These are phyloP conservation scores for Mortierella antarctica DNA, from an alignment of 192 early-diverging fungal species.

Conservation along the genomic window DNA sequence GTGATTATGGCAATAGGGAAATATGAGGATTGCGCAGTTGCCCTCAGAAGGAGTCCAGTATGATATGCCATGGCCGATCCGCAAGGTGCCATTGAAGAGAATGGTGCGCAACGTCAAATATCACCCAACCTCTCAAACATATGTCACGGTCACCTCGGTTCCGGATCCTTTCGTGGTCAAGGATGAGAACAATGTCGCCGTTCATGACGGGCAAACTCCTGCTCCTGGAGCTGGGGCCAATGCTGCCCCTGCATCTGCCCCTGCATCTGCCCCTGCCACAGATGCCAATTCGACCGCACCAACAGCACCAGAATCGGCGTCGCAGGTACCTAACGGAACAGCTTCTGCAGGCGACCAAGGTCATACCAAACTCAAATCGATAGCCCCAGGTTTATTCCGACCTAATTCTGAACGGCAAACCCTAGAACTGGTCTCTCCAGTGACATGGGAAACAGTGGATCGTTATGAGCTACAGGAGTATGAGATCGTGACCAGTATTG, in stretches of 20 bases:
- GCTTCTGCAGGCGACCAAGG: slow-evolving; percentile 30
- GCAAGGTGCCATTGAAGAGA: slow-evolving; percentile 74
- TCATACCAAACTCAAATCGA: slow-evolving; percentile 11
- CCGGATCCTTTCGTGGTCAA: slow-evolving; percentile 73
- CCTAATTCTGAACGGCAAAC: slow-evolving; percentile 73
- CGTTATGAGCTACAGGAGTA: slow-evolving; percentile 76
- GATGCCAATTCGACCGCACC: not conserved
- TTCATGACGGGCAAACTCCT: slow-evolving; percentile 35
- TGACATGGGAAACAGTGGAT: slow-evolving; percentile 96
- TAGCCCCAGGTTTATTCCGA: slow-evolving; percentile 56
- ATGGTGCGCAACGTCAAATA: slow-evolving; percentile 82
- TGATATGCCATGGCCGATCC: slow-evolving; percentile 80
- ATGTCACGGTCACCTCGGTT: slow-evolving; percentile 79
- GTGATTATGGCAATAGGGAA: slow-evolving; percentile 54
- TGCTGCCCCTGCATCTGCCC: not conserved
- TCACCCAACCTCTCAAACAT: slow-evolving; percentile 86
- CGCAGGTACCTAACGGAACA: slow-evolving; percentile 10
- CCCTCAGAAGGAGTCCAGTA: slow-evolving; percentile 73
- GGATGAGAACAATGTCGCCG: slow-evolving; percentile 72
- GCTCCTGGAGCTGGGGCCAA: not conserved
- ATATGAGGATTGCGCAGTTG: slow-evolving; percentile 72
- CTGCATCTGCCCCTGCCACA: not conserved
- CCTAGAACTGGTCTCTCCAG: slow-evolving; percentile 91
- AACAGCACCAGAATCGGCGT: not conserved
- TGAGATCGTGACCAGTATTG: slow-evolving; percentile 85